phyloP scores from a whole-genome alignment of 768 basidiomycete genomes.

The Leucocoprinus leucothites region DNA sequence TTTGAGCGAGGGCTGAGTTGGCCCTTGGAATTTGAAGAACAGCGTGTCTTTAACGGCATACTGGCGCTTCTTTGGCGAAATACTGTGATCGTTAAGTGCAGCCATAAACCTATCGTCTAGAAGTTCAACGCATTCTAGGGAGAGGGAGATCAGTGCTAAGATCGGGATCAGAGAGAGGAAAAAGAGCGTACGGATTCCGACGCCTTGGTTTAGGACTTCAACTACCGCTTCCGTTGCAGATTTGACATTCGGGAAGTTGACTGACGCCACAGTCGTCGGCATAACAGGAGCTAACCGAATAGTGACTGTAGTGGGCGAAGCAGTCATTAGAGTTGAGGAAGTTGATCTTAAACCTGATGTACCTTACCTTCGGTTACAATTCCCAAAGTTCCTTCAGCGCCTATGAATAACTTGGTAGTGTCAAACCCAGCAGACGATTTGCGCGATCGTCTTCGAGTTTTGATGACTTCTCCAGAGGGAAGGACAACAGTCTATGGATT shows the following conservation, averaged over 20 bases:
- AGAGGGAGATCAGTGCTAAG: background rate
- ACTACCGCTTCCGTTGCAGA: constrained; percentile 72
- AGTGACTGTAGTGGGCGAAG: constrained; percentile 50
- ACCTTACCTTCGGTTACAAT: constrained; percentile 79
- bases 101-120: constrained; percentile 71
- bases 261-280: constrained; percentile 80
- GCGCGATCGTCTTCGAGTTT: constrained; percentile 73
- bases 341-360: background rate
- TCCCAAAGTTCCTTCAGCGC: constrained; percentile 77
- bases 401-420: constrained; percentile 81
- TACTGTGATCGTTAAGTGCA: constrained; percentile 54
- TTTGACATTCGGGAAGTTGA: constrained; percentile 74
- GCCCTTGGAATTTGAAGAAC: constrained; percentile 87
- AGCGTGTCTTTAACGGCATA: constrained; percentile 68
- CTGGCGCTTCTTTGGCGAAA: constrained; percentile 37
- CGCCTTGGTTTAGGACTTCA: constrained; percentile 68
- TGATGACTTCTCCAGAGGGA: constrained; percentile 86
- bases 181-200: constrained; percentile 64
- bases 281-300: constrained; percentile 77
- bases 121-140: constrained; percentile 78
- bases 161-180: background rate
- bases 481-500: constrained; percentile 75
- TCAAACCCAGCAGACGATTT: constrained; percentile 92
- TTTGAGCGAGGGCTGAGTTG: constrained; percentile 51
- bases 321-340: background rate